phyloP scores from a whole-genome alignment of 768 basidiomycete genomes.

The Mrakia frigida region DNA sequence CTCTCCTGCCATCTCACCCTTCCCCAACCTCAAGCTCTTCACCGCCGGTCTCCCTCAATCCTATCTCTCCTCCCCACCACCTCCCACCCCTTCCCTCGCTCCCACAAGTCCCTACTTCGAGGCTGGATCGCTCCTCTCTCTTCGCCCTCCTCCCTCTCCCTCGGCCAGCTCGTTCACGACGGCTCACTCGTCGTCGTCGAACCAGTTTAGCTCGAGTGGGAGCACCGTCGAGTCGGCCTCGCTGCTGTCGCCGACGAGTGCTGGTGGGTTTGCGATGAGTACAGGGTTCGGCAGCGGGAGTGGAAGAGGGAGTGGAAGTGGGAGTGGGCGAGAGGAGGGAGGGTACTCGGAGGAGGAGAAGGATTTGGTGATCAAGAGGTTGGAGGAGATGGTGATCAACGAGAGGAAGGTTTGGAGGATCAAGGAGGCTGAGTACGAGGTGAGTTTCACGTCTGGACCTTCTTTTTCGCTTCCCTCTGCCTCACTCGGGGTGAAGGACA shows the following conservation, averaged over 20 bases:
- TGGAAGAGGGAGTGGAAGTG: neutral
- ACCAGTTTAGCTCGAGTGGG: neutral
- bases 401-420: slow-evolving; percentile 4
- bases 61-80: slow-evolving; percentile 1
- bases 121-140: neutral
- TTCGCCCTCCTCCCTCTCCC: neutral
- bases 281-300: neutral
- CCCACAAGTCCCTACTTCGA: neutral
- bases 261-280: neutral
- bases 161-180: neutral
- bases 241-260: neutral
- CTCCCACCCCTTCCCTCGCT: neutral
- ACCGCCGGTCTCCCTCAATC: neutral
- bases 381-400: neutral
- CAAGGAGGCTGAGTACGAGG: neutral
- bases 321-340: neutral
- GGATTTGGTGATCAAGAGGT: slow-evolving; percentile 2
- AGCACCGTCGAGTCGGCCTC: neutral
- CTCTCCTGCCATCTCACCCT: neutral
- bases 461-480: neutral
- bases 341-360: slow-evolving; percentile 1
- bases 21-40: slow-evolving; percentile 10
- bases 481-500: no score
- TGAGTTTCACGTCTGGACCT: neutral
- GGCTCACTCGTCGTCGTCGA: neutral